Base-by-base conservation (phyloP, 1,284 basidiomycete species). In the Heterobasidion irregulare region DNA sequence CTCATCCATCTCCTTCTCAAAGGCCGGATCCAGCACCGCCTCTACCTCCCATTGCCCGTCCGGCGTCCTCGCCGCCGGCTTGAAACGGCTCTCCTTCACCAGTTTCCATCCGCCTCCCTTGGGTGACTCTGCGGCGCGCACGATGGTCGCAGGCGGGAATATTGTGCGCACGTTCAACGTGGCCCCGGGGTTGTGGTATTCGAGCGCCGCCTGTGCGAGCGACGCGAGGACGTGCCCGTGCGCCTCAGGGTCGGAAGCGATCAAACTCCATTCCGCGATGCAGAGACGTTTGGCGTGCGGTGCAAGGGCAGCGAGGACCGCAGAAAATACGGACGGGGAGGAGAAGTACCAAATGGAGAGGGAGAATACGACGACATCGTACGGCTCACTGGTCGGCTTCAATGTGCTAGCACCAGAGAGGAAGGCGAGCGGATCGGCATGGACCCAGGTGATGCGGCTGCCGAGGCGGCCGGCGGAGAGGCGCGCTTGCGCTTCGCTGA, bases 271-370 rank as follows among this genome's bases (percentile, higher is more conserved):
- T 55, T 76, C 73, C 9, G 74, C 71, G 51, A 75, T 61, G 61
- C 67, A 70, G 26, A 75, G 57, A 12, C 62, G 59, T 47, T 64
- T 62, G 6, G 64, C 65, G 43, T 65, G 67, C 0, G 53, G 56
- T 32, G 76, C 63, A n/a, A 69, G 75, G n/a, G 65, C 58, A 26
- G 57, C 45, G 56, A 75, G 59, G 33, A 65, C 13, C 62, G 48
- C 8, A 72, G 70, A 13, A 70, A 69, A 48, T 69, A 41, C 38
- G 38, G 38, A 12, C 2, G 38, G 38, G 38, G 10, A 10, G 38
- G 38, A 51, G 61, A 76, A 75, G 66, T 76, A 76, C 69, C 71
- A 75, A 35, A 68, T 63, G 63, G 70, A 72, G 58, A 72, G 70
- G 6, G 68, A 66, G 45, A 76, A 65, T 18, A 76, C 66, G 0